Conservation (phyloP, 768 basidiomycete species). For the Sporobolomyces roseus region DNA sequence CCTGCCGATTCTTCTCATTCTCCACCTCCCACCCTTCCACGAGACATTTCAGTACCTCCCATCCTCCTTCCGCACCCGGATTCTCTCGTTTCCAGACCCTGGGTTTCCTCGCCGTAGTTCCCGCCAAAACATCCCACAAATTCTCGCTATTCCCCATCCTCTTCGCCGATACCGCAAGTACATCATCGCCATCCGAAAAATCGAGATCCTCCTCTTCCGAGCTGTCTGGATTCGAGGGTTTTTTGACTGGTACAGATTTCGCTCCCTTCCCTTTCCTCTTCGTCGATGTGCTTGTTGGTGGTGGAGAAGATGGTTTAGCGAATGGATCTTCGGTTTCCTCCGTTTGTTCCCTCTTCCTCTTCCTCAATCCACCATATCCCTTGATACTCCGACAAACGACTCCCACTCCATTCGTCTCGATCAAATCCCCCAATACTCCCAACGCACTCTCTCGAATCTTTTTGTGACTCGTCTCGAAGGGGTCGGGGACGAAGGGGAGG, state of each 20-base stretch:
- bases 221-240: not conserved
- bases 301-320: too few relatives aligned
- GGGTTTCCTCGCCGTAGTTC: constrained; percentile 8
- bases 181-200: constrained; percentile 20
- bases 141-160: constrained; percentile 10
- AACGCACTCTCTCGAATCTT: constrained; percentile 6
- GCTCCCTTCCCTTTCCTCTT: not conserved
- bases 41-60: constrained; percentile 11
- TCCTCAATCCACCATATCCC: too few relatives aligned
- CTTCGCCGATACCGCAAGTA: constrained; percentile 2
- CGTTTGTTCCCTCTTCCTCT: too few relatives aligned
- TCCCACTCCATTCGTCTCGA: constrained; percentile 13
- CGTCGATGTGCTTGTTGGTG: not conserved
- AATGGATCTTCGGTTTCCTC: constrained; percentile 15
- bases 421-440: not conserved
- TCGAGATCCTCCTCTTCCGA: constrained; percentile 19
- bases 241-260: not conserved
- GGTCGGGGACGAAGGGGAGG: constrained; percentile 1
- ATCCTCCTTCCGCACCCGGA: constrained; percentile 13
- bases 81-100: constrained; percentile 9
- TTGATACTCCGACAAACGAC: constrained; percentile 15
- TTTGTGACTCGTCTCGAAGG: constrained; percentile 4
- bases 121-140: constrained; percentile 33
- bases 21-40: constrained; percentile 29
- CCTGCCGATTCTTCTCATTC: not conserved